Evolutionary conservation across 164 flowering plant genomes (phyloP), one percentile per base, ranked within the genome.

Genomic region (Nymphaea thermarum): DNA sequence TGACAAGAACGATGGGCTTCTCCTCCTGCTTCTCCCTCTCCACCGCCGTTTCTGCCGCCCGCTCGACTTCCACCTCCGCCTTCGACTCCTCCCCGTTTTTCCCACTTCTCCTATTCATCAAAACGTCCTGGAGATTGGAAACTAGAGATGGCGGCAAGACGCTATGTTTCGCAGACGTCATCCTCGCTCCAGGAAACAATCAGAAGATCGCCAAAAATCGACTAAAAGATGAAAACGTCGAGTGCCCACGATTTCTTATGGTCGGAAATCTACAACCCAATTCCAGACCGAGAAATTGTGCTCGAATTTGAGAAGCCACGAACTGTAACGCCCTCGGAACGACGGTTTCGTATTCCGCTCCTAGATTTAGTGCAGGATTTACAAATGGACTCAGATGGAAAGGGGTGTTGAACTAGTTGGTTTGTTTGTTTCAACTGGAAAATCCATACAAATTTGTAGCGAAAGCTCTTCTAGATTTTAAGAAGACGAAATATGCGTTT

Each of bases 101-200:
- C 44, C 71, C 72, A n/a, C 73, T 81, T 44, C 84, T 88, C 70
- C 86, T 80, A 59, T 66, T 79, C 2, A 71, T 66, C 47, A 94
- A 80, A 41, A 81, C 94, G 1, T 90, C 80, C 60, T 89, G 88
- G 3, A 95, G 90, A 77, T 90, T 95, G 17, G 93, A 84, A 44
- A 95, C 93, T 60, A 95, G 77, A 57, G 83, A 82, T 2, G 96
- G 89, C 43, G 98, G 97, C 78, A 92, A 72, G 42, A 77, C 60
- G 72, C 78, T 88, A 72, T 81, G 83, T 77, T 83, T 89, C 71
- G 76, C 72, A 15, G 91, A 84, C 42, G 88, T 79, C 75, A 82
- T 80, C 75, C 57, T 51, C 14, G 12, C 8, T 8, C 5, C 57
- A 10, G 8, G 14, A 15, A 10, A 15, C 12, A 51, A 51, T 8